Conservation (phyloP, 139 green algal genomes). For the Parachlorella kessleri region DNA sequence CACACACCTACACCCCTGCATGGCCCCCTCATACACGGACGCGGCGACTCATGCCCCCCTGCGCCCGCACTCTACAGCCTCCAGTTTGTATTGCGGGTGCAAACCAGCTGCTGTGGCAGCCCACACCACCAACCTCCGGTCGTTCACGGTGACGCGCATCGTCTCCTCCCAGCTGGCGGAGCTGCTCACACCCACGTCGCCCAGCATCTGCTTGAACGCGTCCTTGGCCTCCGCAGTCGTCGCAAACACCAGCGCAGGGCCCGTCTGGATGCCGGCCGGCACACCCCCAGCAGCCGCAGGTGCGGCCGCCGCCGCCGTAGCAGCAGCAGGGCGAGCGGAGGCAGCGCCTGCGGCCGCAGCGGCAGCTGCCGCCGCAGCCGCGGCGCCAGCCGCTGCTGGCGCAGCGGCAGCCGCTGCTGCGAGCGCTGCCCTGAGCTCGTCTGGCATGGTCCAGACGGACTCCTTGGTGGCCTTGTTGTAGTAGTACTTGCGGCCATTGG, state of each 20-base stretch:
- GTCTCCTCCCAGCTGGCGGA: slow-evolving; percentile 86
- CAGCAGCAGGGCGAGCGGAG: neutral
- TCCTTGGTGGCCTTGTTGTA: slow-evolving; percentile 83
- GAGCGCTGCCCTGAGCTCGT: slow-evolving; percentile 63
- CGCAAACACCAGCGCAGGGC: slow-evolving; percentile 29
- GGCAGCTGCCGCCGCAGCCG: neutral
- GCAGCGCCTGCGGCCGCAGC: neutral
- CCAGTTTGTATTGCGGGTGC: too few species aligned
- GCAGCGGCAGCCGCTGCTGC: slow-evolving; percentile 22
- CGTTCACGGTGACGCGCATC: slow-evolving; percentile 72
- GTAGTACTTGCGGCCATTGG: slow-evolving; percentile 91
- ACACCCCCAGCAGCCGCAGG: slow-evolving; percentile 1
- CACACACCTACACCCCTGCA: too few species aligned
- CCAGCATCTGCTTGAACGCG: slow-evolving; percentile 93
- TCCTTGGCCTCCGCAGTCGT: slow-evolving; percentile 75
- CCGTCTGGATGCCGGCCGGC: slow-evolving; percentile 21
- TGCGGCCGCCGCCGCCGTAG: neutral
- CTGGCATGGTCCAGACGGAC: slow-evolving; percentile 82
- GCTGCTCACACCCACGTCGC: slow-evolving; percentile 45
- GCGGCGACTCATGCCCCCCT: too few species aligned
- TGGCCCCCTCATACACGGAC: too few species aligned
- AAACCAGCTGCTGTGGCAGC: too few species aligned
- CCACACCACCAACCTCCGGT: too few species aligned
- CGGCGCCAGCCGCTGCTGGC: neutral
- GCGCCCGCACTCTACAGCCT: too few species aligned